Percentiles rank a stretch among this genome's conserved stretches.
phyloP scores from a whole-genome alignment of 1,284 basidiomycete genomes.

The Peniophora sp. region DNA sequence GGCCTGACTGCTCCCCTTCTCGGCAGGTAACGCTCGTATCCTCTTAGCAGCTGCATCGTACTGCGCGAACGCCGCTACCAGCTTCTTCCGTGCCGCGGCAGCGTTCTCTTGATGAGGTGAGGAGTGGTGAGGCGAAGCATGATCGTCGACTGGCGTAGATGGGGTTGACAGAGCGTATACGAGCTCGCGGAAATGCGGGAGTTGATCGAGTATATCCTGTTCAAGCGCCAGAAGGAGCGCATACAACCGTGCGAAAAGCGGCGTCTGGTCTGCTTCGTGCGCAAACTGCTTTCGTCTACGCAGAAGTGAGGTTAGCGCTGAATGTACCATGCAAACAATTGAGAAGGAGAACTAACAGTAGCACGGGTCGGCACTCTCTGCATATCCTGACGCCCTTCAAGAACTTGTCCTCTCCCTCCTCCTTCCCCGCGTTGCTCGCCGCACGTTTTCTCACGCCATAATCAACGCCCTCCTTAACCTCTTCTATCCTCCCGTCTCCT shows the following conservation, averaged over 20 bases:
- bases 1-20: slow-evolving; percentile 69
- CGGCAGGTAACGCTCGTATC: slow-evolving; percentile 65
- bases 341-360: slow-evolving; percentile 49
- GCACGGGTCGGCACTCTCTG: slow-evolving; percentile 67
- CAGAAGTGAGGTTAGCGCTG: slow-evolving; percentile 4
- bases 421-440: slow-evolving; percentile 16
- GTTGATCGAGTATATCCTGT: slow-evolving; percentile 59
- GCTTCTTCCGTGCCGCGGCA: slow-evolving; percentile 64
- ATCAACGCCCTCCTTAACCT: slow-evolving; percentile 83
- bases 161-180: slow-evolving; percentile 34
- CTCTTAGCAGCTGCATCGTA: slow-evolving; percentile 88
- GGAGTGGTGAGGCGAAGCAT: not conserved
- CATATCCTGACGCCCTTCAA: slow-evolving; percentile 83
- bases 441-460: slow-evolving; percentile 59
- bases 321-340: too few relatives aligned
- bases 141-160: not conserved
- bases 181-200: slow-evolving; percentile 70
- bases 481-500: slow-evolving; percentile 68
- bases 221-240: slow-evolving; percentile 75
- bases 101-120: slow-evolving; percentile 34
- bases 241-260: slow-evolving; percentile 65
- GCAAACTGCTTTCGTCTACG: slow-evolving; percentile 73
- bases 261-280: slow-evolving; percentile 56
- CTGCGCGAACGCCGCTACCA: slow-evolving; percentile 77
- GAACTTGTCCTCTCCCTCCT: slow-evolving; percentile 45